A percentile compares a stretch with the other conserved stretches of the same genome.
Conservation (phyloP, 345 rosid genomes). For the Eucalyptus melliodora region DNA sequence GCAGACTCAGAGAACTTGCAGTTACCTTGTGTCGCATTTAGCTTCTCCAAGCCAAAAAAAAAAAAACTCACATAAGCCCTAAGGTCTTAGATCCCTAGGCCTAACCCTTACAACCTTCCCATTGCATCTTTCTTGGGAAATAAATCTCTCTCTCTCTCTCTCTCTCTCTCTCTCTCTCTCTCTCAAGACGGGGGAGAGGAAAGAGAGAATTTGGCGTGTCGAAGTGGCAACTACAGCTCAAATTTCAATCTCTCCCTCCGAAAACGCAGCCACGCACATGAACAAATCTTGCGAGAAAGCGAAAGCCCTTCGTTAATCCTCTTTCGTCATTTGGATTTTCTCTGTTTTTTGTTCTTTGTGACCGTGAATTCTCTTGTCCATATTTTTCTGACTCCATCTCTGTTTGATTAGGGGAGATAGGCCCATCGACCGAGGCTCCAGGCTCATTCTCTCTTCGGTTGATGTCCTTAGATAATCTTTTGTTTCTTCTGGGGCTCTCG, state of each 20-base stretch:
- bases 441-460: neutral
- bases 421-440: neutral
- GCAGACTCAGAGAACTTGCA: neutral
- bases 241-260: neutral
- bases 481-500: neutral
- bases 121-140: neutral
- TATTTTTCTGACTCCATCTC: neutral
- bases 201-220: constrained; percentile 9
- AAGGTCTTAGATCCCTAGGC: neutral
- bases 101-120: neutral
- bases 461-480: neutral
- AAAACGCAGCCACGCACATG: neutral
- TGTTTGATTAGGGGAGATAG: neutral
- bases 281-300: neutral
- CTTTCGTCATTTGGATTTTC: neutral
- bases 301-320: neutral
- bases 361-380: neutral
- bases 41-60: neutral
- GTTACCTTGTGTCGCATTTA: neutral
- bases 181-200: neutral
- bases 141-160: neutral
- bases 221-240: neutral
- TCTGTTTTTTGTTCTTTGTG: neutral
- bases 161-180: neutral
- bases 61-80: neutral